Evolutionary conservation across 2,329 filamentous ascomycete species (phyloP).

Genomic region (Arthroderma uncinatum): DNA sequence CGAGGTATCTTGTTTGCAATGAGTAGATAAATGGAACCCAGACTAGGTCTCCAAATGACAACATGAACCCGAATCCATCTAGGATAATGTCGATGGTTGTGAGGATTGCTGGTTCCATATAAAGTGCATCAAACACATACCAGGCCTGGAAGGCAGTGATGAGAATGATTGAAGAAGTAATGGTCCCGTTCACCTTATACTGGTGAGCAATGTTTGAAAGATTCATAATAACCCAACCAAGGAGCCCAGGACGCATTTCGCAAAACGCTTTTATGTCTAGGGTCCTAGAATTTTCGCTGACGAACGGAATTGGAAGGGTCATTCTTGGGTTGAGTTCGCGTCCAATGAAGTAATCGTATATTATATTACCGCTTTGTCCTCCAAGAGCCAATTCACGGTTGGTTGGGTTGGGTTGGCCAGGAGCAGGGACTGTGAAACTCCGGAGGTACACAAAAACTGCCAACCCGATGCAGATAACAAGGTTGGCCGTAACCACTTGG

Average conservation of each 20-base stretch:
- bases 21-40: conserved; percentile 90
- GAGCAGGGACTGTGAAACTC: conserved; percentile 64
- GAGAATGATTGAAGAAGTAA: conserved; percentile 77
- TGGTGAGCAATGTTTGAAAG: conserved; percentile 76
- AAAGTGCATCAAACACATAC: conserved; percentile 74
- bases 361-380: conserved; percentile 67
- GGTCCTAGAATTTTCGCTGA: conserved; percentile 50
- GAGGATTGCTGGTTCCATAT: conserved; percentile 77
- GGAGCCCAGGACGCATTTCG: conserved; percentile 81
- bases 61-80: conserved; percentile 91
- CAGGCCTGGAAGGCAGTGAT: conserved; percentile 65
- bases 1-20: conserved; percentile 71
- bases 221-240: conserved; percentile 81
- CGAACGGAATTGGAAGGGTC: conserved; percentile 52
- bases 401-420: conserved; percentile 52
- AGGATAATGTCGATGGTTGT: conserved; percentile 91
- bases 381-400: conserved; percentile 70
- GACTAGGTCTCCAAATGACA: conserved; percentile 79
- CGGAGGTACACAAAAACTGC: conserved; percentile 69
- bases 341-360: conserved; percentile 96
- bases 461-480: conserved; percentile 61
- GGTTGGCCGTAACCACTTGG: conserved; percentile 72
- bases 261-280: conserved; percentile 84
- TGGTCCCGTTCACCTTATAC: conserved; percentile 63
- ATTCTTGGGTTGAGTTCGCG: conserved; percentile 86